Base-by-base conservation (phyloP, 257 asterid genomes). In the Penstemon newberryi region DNA sequence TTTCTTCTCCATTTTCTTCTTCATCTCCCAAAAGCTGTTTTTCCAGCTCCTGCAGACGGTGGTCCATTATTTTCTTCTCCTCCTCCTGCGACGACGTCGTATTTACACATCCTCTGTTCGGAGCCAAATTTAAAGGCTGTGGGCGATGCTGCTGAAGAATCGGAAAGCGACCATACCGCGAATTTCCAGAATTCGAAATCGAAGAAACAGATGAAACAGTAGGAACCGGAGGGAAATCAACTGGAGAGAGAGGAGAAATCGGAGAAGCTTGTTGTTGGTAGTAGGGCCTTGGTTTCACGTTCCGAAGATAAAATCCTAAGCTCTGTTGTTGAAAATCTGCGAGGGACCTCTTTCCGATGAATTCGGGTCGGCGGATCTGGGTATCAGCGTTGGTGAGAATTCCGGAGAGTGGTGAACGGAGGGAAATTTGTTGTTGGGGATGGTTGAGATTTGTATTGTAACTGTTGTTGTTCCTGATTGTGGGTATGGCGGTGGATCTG, bases 1-100 rank as follows among this genome's bases (percentile, higher is more conserved):
- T 71, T 18, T 85, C 87, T 6, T 59, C 11, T 46, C 11, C 66
- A 3, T n/a, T 77, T 7, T 66, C 57, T 3, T 86, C 95, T 59
- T 82, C 85, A 37, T 91, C 97, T 7, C 79, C 86, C 5, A 89
- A 69, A 4, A 91, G 87, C 79, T 91, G 81, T 53, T 91, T 89
- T 37, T 91, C 97, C 43, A 91, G 83, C 77, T 91, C 95, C 19
- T 78, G 91, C 7, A 91, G 81, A 63, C 69, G 72, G 69, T 87
- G 72, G 60, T 80, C 80, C 86, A 87, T 76, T 86, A 80, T 71
- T 64, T 74, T 83, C 71, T 80, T 80, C 55, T 91, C 86, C 69
- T 84, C 60, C 12, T 76, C 73, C 41, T 67, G 80, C 12, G 36
- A 39, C 8, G 56, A 11, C 41, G 53, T 49, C 43, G 72, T 15